Evolutionary conservation across 148 eudicot species (phyloP).

Genomic region (Chenopodium quinoa): DNA sequence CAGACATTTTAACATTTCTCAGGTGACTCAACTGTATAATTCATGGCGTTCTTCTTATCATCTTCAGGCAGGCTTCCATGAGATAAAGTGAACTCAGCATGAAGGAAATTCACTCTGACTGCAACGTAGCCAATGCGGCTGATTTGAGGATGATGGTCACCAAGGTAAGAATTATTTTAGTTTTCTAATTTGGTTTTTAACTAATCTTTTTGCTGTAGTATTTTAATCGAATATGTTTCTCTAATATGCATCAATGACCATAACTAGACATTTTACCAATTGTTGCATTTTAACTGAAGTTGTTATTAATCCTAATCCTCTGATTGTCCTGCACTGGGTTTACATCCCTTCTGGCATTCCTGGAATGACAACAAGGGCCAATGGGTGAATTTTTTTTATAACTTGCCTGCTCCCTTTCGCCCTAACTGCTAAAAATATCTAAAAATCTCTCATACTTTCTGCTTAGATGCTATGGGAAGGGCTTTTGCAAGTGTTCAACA

Average conservation of each 20-base stretch:
- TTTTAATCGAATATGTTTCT: background rate
- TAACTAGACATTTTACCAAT: background rate
- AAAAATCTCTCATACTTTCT: too few relatives aligned
- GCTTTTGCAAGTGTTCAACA: too few relatives aligned
- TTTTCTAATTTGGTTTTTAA: background rate
- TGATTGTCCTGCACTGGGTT: too few relatives aligned
- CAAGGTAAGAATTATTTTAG: constrained; percentile 2
- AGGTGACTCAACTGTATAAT: background rate
- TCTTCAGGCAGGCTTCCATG: background rate
- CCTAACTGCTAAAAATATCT: too few relatives aligned
- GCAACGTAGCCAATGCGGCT: background rate
- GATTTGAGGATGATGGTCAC: background rate
- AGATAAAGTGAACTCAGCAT: background rate
- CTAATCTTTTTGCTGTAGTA: background rate
- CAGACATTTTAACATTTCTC: constrained; percentile 7
- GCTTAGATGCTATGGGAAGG: too few relatives aligned
- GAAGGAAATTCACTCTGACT: background rate
- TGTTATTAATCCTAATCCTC: too few relatives aligned
- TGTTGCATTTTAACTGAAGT: too few relatives aligned
- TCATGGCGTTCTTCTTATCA: background rate
- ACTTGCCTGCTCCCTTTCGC: too few relatives aligned
- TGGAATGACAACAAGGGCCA: too few relatives aligned
- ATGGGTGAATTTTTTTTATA: too few relatives aligned
- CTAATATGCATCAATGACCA: background rate
- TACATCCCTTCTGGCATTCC: too few relatives aligned